Evolutionary conservation across 371 early-diverging fungal species (phyloP), one percentile per base, ranked within the genome.

Genomic region (Circinella minor): DNA sequence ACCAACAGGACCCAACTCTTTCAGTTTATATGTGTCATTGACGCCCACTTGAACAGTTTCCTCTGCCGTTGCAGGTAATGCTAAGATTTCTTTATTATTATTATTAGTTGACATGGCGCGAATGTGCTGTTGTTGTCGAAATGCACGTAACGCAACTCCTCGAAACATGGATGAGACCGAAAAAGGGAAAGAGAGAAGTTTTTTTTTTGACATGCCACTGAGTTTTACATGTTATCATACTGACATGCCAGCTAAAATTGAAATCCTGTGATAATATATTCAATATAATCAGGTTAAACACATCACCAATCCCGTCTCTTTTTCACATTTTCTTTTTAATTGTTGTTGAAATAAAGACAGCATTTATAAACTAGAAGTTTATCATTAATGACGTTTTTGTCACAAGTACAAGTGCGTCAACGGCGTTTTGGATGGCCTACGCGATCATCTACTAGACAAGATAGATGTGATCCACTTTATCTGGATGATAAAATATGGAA

Each of bases 1-100:
- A 84, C 87, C 88, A 20, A 86, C 85, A 43, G 88, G 88, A 0
- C 88, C 88, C 0, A 88, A 62, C 65, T 82, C 79, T 51, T 83
- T 81, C 6, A 88, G 72, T 62, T 88, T 88, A 65, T 76, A 76
- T 10, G 81, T 82, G 54, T 82, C 85, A 62, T 86, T 84, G 48
- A 85, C 73, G 37, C 76, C 85, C 1, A 86, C 76, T 39, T 71
- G 55, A 10, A 78, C 73, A 36, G 76, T 73, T 65, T 71, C 78
- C n/a, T 85, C 86, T 17, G 81, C 85, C 3, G 85, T 81, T 2
- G 87, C 79, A 36, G 89, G 87, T 10, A 88, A 71, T 4, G 89
- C 81, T 49, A 88, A 76, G 15, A 81, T 7, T 13, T 84, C 80
- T 68, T 82, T 76, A 8, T 64, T 47, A 37, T 46, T 67, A 9